Evolutionary conservation across 768 basidiomycete genomes (phyloP).

Genomic region (Xanthoconium purpureum): DNA sequence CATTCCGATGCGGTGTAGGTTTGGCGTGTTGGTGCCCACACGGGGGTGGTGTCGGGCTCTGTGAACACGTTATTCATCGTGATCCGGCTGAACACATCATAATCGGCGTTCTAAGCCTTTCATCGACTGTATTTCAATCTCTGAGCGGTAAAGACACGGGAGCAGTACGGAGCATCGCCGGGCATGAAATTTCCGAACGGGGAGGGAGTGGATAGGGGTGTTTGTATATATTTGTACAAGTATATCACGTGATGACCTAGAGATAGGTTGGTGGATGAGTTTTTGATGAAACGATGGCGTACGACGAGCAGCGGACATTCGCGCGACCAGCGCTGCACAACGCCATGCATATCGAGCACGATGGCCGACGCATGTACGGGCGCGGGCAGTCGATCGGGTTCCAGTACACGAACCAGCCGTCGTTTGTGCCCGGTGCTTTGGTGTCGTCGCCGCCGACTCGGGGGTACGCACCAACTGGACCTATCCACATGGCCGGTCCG

Average conservation of each 20-base stretch:
- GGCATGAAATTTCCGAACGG: conserved; percentile 83
- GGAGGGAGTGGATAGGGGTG: conserved; percentile 11
- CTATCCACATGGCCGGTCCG: conserved; percentile 19
- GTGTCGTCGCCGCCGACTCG: conserved; percentile 11
- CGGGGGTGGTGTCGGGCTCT: conserved; percentile 89
- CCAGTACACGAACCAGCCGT: conserved; percentile 12
- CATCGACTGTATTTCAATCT: conserved; percentile 85
- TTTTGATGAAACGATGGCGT: conserved; percentile 21
- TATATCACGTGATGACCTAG: conserved; percentile 14
- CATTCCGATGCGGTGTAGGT: conserved; percentile 41
- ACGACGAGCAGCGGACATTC: conserved; percentile 22
- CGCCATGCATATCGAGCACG: conserved; percentile 15
- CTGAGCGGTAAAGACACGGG: conserved; percentile 59
- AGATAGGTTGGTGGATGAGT: background rate
- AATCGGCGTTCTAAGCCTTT: conserved; percentile 45
- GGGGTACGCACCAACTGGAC: conserved; percentile 6
- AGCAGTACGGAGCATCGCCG: conserved; percentile 68
- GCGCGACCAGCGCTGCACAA: conserved; percentile 6
- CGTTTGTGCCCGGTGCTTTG: conserved; percentile 4
- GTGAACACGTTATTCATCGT: conserved; percentile 88
- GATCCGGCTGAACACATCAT: background rate
- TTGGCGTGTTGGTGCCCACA: conserved; percentile 88
- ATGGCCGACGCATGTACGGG: background rate
- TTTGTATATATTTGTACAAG: conserved; percentile 20
- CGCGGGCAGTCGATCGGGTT: conserved; percentile 19